Evolutionary conservation across 768 basidiomycete genomes (phyloP), one percentile per base, ranked within the genome.

Genomic region (Lentinula edodes): DNA sequence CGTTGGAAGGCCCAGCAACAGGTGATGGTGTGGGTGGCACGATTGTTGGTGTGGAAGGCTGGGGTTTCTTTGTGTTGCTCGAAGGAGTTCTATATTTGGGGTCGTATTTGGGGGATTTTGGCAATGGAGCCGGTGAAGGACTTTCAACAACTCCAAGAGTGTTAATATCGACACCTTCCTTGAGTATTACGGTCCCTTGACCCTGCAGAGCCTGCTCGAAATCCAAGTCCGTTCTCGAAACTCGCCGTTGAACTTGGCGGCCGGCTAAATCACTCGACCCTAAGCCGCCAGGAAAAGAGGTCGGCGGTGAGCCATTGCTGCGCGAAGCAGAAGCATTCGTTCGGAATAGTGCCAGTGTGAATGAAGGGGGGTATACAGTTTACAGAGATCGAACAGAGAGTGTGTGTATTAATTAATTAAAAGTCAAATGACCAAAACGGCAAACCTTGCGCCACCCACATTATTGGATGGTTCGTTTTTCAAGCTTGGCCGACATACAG

Each of bases 191-290:
- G 2, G 92, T 94, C 23, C 83, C 87, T 45, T 84, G 84, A 10
- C 77, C 77, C 62, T 77, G 80, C 65, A 94, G 72, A 12, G 87
- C 91, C 67, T 86, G 84, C 74, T 93, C 91, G 66, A 94, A 94
- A 70, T 91, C 90, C 69, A 88, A 77, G 74, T 91, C 90, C 36
- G 86, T 84, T 43, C 90, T 83, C 46, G 91, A 92, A 50, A 80
- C 71, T 35, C 89, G 83, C 60, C 85, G 82, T 58, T 76, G 77
- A 38, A 80, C 63, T 36, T 68, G 67, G 54, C 69, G 73, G 18
- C 71, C 71, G 41, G 20, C 28, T 55, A 72, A 56, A 74, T 87
- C 84, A 56, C 76, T 76, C 10, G 83, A 80, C 1, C 78, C 82
- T 62, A 85, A 79, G 41, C 80, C 76, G 42, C 73, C 62, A 5